These are phyloP conservation scores for Solanum hybrid DNA, from an alignment of 305 asterid genomes.

Conservation along the genomic window DNA sequence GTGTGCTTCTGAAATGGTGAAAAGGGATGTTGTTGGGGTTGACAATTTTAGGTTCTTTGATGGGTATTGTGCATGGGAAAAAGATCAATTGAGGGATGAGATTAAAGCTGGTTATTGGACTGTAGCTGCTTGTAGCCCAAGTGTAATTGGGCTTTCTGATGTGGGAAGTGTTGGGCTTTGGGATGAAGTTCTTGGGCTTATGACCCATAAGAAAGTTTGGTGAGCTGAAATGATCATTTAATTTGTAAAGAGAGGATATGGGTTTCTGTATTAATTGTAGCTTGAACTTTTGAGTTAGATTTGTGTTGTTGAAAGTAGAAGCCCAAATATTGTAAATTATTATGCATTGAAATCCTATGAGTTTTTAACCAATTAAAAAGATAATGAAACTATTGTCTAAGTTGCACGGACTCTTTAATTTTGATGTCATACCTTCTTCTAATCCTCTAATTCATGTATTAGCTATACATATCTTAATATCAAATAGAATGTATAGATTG, in stretches of 20 bases:
- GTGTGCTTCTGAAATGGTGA: constrained; percentile 79
- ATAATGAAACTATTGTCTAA: background rate
- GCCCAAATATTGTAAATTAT: background rate
- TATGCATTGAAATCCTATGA: background rate
- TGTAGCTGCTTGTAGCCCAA: constrained; percentile 67
- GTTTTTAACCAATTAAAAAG: background rate
- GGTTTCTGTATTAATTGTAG: background rate
- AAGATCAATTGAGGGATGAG: constrained; percentile 54
- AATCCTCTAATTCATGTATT: background rate
- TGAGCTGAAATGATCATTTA: constrained; percentile 5
- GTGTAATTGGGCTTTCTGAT: constrained; percentile 39
- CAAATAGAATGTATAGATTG: background rate
- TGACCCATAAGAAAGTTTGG: constrained; percentile 69
- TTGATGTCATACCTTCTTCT: background rate
- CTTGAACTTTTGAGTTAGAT: background rate
- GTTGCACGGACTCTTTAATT: background rate
- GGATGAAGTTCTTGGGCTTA: constrained; percentile 63
- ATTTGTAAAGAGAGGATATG: background rate
- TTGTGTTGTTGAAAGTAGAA: background rate
- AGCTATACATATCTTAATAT: background rate
- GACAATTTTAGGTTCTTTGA: constrained; percentile 63
- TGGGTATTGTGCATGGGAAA: constrained; percentile 86
- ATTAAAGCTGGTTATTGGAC: constrained; percentile 78
- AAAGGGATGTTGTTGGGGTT: constrained; percentile 37
- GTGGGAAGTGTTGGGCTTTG: constrained; percentile 61